Base-by-base conservation (phyloP, 768 basidiomycete genomes). In the Tricholoma sp. region DNA sequence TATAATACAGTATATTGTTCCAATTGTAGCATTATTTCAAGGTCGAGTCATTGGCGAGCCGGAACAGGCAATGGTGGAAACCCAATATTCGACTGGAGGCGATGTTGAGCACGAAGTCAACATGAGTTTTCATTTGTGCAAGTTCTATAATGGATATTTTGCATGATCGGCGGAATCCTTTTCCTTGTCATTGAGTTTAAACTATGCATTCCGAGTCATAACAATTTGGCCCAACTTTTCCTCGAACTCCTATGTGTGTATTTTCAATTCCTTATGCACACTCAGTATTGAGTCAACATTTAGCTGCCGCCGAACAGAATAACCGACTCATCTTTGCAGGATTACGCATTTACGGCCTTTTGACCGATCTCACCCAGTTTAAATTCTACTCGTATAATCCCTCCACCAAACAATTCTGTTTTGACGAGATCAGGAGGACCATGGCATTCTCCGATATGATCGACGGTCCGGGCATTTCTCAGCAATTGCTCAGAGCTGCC, bases 331-430 rank as follows among this genome's bases (percentile, higher is more conserved):
- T 29, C 62, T 65, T 43, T 47, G 11, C 41, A 52, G 50, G 31
- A n/a, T 57, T 65, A 41, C 62, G 65, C 41, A 52, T 65, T 24
- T 60, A 66, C 58, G 65, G 64, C 31, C 61, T 66, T 39, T 60
- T 66, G 12, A 66, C 65, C 34, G 59, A 66, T 49, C 60, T 65
- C 58, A 60, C 41, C 34, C 18, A 43, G n/a, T 66, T 66, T 43
- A 31, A 57, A 32, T 63, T 63, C 45, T 66, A 66, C 58, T 65
- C 65, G n/a, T 66, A 66, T 50, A 39, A 66, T 59, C 64, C 65
- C 27, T 0, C 45, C 37, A 37, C 60, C 56, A 52, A 56, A 21
- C 37, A 54, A 57, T 66, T 66, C 54, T 56, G 47, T 8, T 58
- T 59, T 54, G 64, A 66, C 46, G 60, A 64, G 62, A 55, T 49